These are phyloP conservation scores for Quercus tomentella DNA, from an alignment of 331 rosid genomes.

Conservation along the genomic window DNA sequence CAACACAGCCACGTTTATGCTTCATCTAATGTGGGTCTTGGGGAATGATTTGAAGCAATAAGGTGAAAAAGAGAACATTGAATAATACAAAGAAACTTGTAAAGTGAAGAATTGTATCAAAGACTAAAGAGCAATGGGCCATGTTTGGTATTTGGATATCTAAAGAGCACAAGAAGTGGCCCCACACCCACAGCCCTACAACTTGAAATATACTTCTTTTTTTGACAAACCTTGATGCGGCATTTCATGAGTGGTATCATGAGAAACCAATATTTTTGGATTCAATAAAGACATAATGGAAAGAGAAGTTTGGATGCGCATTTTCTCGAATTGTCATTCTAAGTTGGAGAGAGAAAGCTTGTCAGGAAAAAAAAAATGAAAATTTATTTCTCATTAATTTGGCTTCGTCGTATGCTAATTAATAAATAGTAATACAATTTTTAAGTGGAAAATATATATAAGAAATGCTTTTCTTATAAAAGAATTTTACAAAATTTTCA, in stretches of 20 bases:
- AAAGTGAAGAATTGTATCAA: slow-evolving; percentile 38
- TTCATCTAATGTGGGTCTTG: slow-evolving; percentile 58
- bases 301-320: slow-evolving; percentile 27
- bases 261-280: slow-evolving; percentile 28
- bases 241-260: slow-evolving; percentile 44
- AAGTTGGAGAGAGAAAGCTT: not conserved
- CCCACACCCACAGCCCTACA: slow-evolving; percentile 26
- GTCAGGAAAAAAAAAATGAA: not conserved
- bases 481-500: not conserved
- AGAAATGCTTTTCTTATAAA: not conserved
- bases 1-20: slow-evolving; percentile 27
- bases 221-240: slow-evolving; percentile 24
- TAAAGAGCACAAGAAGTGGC: slow-evolving; percentile 36
- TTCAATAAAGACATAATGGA: slow-evolving; percentile 52
- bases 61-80: slow-evolving; percentile 29
- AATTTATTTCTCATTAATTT: not conserved
- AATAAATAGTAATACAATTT: not conserved
- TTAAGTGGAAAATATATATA: not conserved
- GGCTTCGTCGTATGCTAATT: not conserved
- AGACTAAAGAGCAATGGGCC: slow-evolving; percentile 43
- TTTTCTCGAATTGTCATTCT: slow-evolving; percentile 15
- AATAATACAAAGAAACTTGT: slow-evolving; percentile 44
- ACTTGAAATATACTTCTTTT: slow-evolving; percentile 15
- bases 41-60: slow-evolving; percentile 56
- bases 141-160: slow-evolving; percentile 37